Base-by-base conservation (phyloP, 2,329 filamentous ascomycete species). In the Aspergillus quadrilineatus region DNA sequence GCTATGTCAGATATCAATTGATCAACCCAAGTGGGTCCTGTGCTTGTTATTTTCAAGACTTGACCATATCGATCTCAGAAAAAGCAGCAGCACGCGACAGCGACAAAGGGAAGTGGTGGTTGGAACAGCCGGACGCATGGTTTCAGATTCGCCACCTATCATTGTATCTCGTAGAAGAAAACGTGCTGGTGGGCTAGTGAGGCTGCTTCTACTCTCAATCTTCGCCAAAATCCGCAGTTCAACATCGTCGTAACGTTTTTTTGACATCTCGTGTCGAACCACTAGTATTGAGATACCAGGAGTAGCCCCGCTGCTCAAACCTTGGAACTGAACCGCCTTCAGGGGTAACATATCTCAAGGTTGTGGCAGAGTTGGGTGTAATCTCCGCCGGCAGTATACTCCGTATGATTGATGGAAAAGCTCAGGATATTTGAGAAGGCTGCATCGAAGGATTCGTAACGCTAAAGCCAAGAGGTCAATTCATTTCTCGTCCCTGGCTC, bases 221-320 rank as follows among this genome's bases (percentile, higher is more conserved):
- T 22, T 15, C 12, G n/a, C 41, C 22, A 9, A 46, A 14, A 26
- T 17, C 32, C 26, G 32, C 10, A 36, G 6, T 8, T 22, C 6
- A 32, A 42, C 39, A 8, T n/a, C 32, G 34, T 50, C 22, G 39
- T 9, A 53, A 50, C 55, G 39, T 29, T 41, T 37, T 28, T 53
- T 57, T 57, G 55, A 50, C 45, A 53, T 10, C 55, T 57, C 50
- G 50, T 57, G 50, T 42, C 22, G 39, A 42, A 37, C 8, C 14
- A n/a, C 55, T 56, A 34, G 37, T 53, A 44, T 34, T 10, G 29
- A 36, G 43, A 42, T 53, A 44, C 29, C 50, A 57, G 55, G 14
- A 48, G 49, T 29, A 32, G 37, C 15, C 43, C 30, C n/a, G 32
- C 39, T 39, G 28, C 15, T 22, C 34, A 34, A 34, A 37, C 41